Percentiles rank a stretch among this genome's conserved stretches.
Evolutionary conservation across 176 grass and related monocot genomes (phyloP).

Genomic region (Puya raimondii): DNA sequence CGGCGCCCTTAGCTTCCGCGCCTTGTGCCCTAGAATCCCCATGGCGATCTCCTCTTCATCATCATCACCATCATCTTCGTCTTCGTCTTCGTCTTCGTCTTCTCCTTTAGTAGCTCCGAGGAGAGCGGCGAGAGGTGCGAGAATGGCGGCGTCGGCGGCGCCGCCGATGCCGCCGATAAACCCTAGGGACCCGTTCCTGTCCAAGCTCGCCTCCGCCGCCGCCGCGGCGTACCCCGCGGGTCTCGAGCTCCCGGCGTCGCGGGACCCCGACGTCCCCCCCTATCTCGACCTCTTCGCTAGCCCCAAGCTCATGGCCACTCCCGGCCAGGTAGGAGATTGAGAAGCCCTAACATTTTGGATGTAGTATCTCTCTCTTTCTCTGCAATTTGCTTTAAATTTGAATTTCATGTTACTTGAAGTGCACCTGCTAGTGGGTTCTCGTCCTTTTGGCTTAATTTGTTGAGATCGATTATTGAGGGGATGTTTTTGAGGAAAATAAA

Average conservation of each 20-base stretch:
- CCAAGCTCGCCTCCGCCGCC: constrained; percentile 29
- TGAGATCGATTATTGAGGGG: too few relatives aligned
- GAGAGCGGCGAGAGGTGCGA: constrained; percentile 14
- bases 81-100: constrained; percentile 4
- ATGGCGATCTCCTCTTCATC: constrained; percentile 11
- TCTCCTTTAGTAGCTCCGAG: constrained; percentile 7
- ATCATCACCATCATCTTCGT: constrained; percentile 9
- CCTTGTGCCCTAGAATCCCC: constrained; percentile 10
- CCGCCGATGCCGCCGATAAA: constrained; percentile 20
- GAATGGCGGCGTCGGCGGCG: not conserved
- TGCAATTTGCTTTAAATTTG: constrained; percentile 4
- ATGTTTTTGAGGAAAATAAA: too few relatives aligned
- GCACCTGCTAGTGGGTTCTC: too few relatives aligned
- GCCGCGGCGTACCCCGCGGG: constrained; percentile 31
- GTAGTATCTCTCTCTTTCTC: not conserved
- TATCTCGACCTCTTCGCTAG: constrained; percentile 69
- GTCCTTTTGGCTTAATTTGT: too few relatives aligned
- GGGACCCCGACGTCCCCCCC: constrained; percentile 36
- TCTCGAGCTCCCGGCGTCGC: constrained; percentile 3
- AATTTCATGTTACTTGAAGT: not conserved
- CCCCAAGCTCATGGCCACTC: constrained; percentile 72
- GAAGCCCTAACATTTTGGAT: not conserved
- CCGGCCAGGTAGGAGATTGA: constrained; percentile 43
- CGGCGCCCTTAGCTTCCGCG: too few relatives aligned
- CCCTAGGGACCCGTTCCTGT: constrained; percentile 20